Evolutionary conservation across 1,139 yeast species (phyloP), one percentile per base, ranked within the genome.

Genomic region (Yarrowia galli): DNA sequence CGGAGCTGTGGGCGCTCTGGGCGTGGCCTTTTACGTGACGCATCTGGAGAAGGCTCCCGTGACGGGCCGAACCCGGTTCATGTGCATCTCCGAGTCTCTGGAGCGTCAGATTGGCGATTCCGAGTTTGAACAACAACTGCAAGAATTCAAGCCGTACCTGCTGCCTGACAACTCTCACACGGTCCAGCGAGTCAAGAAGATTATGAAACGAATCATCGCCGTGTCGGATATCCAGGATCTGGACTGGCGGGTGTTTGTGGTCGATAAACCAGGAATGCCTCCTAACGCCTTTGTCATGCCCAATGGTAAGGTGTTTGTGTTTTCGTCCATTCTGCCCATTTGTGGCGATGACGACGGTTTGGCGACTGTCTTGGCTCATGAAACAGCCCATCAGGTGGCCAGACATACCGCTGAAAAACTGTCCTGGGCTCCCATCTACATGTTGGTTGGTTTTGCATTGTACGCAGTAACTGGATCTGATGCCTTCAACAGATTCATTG

Each of bases 201-300:
- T 93, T 9, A 91, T 93, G 86, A 77, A 82, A 65, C 83, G 86
- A 70, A 79, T 95, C 48, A 84, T 93, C 56, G 73, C 72, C 23
- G 81, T 75, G 15, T 73, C 81, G 7, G 81, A 80, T 65, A 46
- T 65, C 22, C 20, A 36, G 32, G 65, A 54, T 15, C 36, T 46
- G 36, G 82, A 89, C 60, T 95, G 99, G 99, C 81, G 85, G 72
- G 86, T 95, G 46, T 92, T 92, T 77, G 91, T 96, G 35, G 86
- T 95, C 58, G 84, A 88, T 71, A 91, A 89, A 73, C 87, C 89
- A 8, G 79, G 76, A 13, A 80, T 82, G 20, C 91, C 97, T 4
- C 98, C 99, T 1, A 95, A 95, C 78, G 99, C 99, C 1, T 95
- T 96, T 78, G 97, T 95, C 35, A 81, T 95, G 67, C 98, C 98